Percentiles rank a stretch among this genome's conserved stretches.
Conservation (phyloP, 306 rosid species). For the Malus sylvestris region DNA sequence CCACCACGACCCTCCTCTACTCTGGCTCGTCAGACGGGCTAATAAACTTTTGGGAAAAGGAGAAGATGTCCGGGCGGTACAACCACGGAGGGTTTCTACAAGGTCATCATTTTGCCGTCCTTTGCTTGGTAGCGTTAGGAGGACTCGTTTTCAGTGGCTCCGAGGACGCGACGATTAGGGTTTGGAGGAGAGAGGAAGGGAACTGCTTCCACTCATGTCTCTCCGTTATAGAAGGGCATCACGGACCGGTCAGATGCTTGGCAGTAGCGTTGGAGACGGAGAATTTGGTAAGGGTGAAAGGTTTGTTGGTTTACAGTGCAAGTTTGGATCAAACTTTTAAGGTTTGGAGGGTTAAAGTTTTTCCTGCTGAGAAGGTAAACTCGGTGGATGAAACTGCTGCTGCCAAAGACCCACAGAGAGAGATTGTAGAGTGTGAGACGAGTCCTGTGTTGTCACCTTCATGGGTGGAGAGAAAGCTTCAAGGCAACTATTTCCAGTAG, state of each 20-base stretch:
- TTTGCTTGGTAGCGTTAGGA: constrained; percentile 38
- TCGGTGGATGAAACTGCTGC: constrained; percentile 19
- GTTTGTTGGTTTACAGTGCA: constrained; percentile 47
- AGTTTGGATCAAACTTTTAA: constrained; percentile 55
- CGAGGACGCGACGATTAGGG: constrained; percentile 39
- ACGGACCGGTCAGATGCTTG: constrained; percentile 47
- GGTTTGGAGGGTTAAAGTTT: constrained; percentile 51
- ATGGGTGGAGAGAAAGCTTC: constrained; percentile 40
- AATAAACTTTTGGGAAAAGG: constrained; percentile 51
- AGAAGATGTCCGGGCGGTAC: constrained; percentile 36
- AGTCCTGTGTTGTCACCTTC: constrained; percentile 43
- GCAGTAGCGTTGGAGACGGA: constrained; percentile 41
- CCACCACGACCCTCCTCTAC: constrained; percentile 28
- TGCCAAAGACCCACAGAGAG: constrained; percentile 27
- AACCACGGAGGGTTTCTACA: constrained; percentile 50
- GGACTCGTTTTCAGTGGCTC: constrained; percentile 40
- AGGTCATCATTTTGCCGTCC: constrained; percentile 46
- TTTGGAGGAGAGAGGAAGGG: constrained; percentile 53
- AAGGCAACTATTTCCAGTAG: constrained; percentile 20
- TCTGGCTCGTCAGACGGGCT: constrained; percentile 48
- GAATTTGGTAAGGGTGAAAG: constrained; percentile 20
- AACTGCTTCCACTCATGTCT: constrained; percentile 40
- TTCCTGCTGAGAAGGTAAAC: constrained; percentile 20
- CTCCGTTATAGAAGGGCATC: constrained; percentile 45
- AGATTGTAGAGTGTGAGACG: constrained; percentile 30